Base-by-base conservation (phyloP, 768 basidiomycete genomes). In the Suillus luteus region DNA sequence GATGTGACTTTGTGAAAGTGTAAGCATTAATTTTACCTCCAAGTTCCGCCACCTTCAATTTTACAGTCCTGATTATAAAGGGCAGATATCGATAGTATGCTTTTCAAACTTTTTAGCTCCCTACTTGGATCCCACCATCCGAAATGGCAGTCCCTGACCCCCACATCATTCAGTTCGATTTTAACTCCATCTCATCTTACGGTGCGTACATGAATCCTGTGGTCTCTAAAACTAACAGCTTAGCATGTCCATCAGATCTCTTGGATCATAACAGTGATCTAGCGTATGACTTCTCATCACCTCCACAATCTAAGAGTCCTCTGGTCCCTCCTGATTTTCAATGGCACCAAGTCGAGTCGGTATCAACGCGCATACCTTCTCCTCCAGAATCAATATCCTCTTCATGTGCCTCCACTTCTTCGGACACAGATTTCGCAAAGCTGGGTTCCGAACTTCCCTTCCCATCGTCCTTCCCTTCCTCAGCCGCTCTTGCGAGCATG, bases 1-100 rank as follows among this genome's bases (percentile, higher is more conserved):
- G 66, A 68, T 76, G 74, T 75, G 75, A 75, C 66, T 24, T 10
- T 11, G 14, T 67, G 65, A 65, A 70, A 57, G 70, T 70, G 73
- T 62, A 27, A 10, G 62, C 54, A 54, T 52, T 35, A 44, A 51
- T 48, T 61, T 60, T 33, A 35, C 55, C 55, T 22, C 44, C 58
- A 58, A 59, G 55, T 68, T 54, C 60, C 65, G 65, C 63, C 62
- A 64, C 52, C 55, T 59, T 31, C 59, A 38, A 66, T 41, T 60
- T 66, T 54, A 31, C 60, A 27, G 60, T 46, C 62, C 37, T 7
- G 49, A 48, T 60, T 73, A 74, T 75, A 75, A 76, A 68, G 60
- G 68, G 64, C 55, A 46, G 40, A 65, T 41, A 62, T 67, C 49
- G 64, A 22, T 59, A 35, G 33, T 27, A 64, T 61, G 41, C 5